These are phyloP conservation scores for Nigrospora osmanthi DNA, from an alignment of 2,329 filamentous ascomycete species.

Conservation along the genomic window DNA sequence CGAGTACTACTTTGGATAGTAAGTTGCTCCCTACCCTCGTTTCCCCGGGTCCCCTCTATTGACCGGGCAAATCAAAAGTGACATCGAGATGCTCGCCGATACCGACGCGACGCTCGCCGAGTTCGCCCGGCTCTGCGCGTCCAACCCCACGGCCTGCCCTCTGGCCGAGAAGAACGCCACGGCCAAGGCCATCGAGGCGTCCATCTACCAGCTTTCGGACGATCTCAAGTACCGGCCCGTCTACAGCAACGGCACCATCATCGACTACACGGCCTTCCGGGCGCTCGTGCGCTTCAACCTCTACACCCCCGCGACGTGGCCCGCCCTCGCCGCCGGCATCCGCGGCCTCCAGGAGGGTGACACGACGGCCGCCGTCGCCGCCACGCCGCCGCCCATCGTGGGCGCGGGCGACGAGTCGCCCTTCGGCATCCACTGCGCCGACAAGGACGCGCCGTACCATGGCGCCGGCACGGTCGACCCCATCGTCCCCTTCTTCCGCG, in stretches of 20 bases:
- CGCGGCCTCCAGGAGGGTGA: too few species aligned
- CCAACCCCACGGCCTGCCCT: conserved; percentile 14
- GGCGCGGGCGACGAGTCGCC: not conserved
- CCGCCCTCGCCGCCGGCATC: conserved; percentile 2
- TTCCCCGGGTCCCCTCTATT: not conserved
- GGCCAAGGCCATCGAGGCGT: conserved; percentile 29
- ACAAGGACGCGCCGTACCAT: conserved; percentile 3
- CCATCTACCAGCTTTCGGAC: conserved; percentile 22
- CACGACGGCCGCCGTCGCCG: too few species aligned
- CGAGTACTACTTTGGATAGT: conserved; percentile 21
- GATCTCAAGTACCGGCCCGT: conserved; percentile 18
- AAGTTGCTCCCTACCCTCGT: not conserved
- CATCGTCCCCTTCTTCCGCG: conserved; percentile 2
- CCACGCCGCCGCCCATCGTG: too few species aligned
- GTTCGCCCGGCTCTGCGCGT: conserved; percentile 18
- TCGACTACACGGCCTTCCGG: conserved; percentile 18
- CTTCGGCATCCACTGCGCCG: conserved; percentile 11
- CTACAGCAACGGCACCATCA: conserved; percentile 8
- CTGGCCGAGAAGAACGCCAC: conserved; percentile 21
- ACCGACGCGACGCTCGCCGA: conserved; percentile 19
- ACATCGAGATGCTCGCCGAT: conserved; percentile 15
- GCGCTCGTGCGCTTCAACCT: conserved; percentile 7
- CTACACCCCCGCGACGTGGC: conserved; percentile 12
- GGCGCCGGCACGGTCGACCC: not conserved
- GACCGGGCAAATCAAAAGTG: conserved; percentile 5